Percentiles rank a stretch among this genome's conserved stretches.
Evolutionary conservation across 2,329 filamentous ascomycete genomes (phyloP).

Genomic region (Ophiostoma novo-ulmi): DNA sequence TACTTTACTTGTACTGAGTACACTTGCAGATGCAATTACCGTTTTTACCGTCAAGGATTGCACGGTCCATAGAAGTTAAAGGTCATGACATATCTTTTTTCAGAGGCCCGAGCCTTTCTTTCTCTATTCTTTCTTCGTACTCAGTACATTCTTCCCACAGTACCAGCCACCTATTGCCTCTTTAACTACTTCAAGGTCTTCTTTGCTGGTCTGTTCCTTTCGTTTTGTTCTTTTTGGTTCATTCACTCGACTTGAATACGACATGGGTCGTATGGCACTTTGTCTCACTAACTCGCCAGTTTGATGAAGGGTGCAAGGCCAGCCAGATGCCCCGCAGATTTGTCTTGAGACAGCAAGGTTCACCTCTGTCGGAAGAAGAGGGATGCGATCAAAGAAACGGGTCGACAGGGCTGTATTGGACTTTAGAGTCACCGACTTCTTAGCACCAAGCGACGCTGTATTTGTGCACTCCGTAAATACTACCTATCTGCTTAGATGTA

Average conservation of each 20-base stretch:
- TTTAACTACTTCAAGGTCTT: neutral
- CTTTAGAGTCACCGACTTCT: too few species aligned
- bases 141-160: neutral
- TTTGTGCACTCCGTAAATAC: neutral
- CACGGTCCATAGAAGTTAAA: neutral
- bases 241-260: neutral
- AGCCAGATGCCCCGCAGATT: slow-evolving; percentile 10
- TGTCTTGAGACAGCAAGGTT: slow-evolving; percentile 1
- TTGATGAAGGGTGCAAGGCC: slow-evolving; percentile 8
- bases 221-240: neutral
- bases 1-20: neutral
- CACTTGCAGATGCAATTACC: neutral
- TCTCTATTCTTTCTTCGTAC: neutral
- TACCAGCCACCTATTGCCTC: neutral
- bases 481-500: too few species aligned
- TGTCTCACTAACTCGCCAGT: slow-evolving; percentile 11
- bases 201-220: neutral
- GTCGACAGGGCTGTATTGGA: neutral
- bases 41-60: neutral
- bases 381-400: neutral
- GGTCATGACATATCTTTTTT: neutral
- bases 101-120: slow-evolving; percentile 5
- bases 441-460: neutral
- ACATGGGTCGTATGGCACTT: neutral
- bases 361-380: neutral